phyloP scores from a whole-genome alignment of 305 asterid genomes.

The Solanum hybrid region DNA sequence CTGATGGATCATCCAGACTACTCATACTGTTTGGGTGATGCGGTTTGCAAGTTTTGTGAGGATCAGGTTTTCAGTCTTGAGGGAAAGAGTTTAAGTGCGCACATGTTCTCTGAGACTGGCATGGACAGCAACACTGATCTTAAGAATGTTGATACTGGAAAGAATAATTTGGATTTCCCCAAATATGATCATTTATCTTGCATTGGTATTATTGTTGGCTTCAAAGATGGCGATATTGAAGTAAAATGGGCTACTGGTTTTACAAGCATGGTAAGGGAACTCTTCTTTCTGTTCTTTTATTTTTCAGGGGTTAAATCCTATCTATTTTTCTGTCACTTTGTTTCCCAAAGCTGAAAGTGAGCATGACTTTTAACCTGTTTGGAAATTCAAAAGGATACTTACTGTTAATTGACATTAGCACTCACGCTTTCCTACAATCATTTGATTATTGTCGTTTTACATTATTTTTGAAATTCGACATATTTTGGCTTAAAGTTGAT shows the following conservation, averaged over 20 bases:
- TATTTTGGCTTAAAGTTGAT: neutral
- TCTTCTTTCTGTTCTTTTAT: neutral
- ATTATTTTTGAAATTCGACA: neutral
- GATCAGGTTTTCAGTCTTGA: constrained; percentile 6
- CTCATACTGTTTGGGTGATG: constrained; percentile 55
- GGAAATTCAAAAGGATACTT: neutral
- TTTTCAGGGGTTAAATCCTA: neutral
- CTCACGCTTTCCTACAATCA: neutral
- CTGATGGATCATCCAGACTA: constrained; percentile 78
- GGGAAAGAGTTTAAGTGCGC: constrained; percentile 1
- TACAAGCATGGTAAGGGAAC: constrained; percentile 46
- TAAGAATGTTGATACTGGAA: constrained; percentile 13
- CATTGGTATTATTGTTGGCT: constrained; percentile 63
- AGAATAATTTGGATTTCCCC: constrained; percentile 13
- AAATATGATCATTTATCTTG: constrained; percentile 28
- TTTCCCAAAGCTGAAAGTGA: neutral
- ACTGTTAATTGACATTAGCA: neutral
- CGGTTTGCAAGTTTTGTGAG: constrained; percentile 34
- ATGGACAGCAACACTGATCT: constrained; percentile 12
- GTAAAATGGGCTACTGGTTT: constrained; percentile 84
- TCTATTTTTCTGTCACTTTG: neutral
- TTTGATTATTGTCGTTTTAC: neutral
- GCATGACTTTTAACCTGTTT: neutral
- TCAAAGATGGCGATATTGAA: constrained; percentile 46
- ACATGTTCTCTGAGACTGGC: constrained; percentile 7